Evolutionary conservation across 192 early-diverging fungal species (phyloP).

Genomic region (Lobosporangium transversale): DNA sequence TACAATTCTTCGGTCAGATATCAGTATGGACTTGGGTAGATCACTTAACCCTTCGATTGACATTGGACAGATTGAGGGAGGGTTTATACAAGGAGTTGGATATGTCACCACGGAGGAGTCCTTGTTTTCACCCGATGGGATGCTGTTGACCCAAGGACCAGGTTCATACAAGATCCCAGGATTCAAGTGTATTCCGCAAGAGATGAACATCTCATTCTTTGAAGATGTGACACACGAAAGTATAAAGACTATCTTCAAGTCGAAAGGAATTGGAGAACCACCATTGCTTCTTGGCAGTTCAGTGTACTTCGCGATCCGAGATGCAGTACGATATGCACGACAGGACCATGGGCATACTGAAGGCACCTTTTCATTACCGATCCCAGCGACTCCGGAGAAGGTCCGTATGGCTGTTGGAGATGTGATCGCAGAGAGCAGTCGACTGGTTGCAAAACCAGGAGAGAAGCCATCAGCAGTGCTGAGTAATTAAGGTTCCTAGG

Average conservation of each 20-base stretch:
- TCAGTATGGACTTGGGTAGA: conserved; percentile 87
- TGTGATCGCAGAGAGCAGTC: conserved; percentile 58
- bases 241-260: conserved; percentile 79
- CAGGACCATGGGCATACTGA: conserved; percentile 55
- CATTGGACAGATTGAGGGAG: conserved; percentile 91
- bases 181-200: conserved; percentile 78
- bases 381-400: conserved; percentile 81
- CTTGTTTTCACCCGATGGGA: conserved; percentile 76
- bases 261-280: conserved; percentile 88
- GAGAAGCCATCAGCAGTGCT: conserved; percentile 53
- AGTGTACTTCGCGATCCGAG: conserved; percentile 81
- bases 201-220: conserved; percentile 77
- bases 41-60: conserved; percentile 88
- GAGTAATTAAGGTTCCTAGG: too few relatives aligned
- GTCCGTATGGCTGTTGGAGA: conserved; percentile 80
- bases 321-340: conserved; percentile 78
- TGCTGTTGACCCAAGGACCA: conserved; percentile 81
- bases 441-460: conserved; percentile 42
- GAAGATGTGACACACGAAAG: conserved; percentile 59
- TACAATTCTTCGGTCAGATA: conserved; percentile 73
- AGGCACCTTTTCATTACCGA: conserved; percentile 64
- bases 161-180: conserved; percentile 90
- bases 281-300: conserved; percentile 84
- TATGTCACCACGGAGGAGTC: conserved; percentile 87
- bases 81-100: conserved; percentile 84